Evolutionary conservation across 1,284 basidiomycete genomes (phyloP), one percentile per base, ranked within the genome.

Genomic region (Stereum hirsutum): DNA sequence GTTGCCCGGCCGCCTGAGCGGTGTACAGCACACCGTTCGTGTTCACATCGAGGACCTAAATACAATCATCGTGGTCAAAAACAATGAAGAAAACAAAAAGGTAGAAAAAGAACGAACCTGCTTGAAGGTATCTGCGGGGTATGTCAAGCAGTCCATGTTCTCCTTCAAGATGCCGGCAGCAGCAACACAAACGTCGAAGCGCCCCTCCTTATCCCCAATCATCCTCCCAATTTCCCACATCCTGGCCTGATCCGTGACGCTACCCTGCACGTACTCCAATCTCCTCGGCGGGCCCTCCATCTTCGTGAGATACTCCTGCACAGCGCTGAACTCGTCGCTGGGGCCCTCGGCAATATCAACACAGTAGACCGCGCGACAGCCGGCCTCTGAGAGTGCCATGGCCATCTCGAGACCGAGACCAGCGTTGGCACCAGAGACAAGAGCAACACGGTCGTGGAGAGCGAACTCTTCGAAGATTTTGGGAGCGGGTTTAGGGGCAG

Each of bases 391-490:
- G 28, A 89, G 64, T 4, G 81, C 76, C 45, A 89, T 68, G 24
- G 86, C 86, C 75, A 88, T 83, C 62, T 89, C 86, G 32, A 92
- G 72, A 3, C 89, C 89, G 8, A 92, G 72, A 2, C 89, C 89
- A 38, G 88, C 72, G 53, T 86, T 87, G 2, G 71, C 89, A 10
- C 87, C 87, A 0, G 87, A 85, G 34, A 90, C 77, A 46, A 91
- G 67, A 26, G 76, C 81, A 12, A 88, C 84, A 19, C 84, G 78
- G 52, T 80, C 81, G n/a, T 65, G 65, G 32, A 91, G 72, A 7
- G 77, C 73, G 64, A 92, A 90, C 55, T 88, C 86, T 46, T 81
- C 49, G 67, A 74, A 80, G 52, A 88, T 69, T 58, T 71, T 75
- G 20, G 74, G 61, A 3, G 59, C 60, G 11, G 65, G 62, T 4